Base-by-base conservation (phyloP, 306 rosid species). In the Acacia acuminata region DNA sequence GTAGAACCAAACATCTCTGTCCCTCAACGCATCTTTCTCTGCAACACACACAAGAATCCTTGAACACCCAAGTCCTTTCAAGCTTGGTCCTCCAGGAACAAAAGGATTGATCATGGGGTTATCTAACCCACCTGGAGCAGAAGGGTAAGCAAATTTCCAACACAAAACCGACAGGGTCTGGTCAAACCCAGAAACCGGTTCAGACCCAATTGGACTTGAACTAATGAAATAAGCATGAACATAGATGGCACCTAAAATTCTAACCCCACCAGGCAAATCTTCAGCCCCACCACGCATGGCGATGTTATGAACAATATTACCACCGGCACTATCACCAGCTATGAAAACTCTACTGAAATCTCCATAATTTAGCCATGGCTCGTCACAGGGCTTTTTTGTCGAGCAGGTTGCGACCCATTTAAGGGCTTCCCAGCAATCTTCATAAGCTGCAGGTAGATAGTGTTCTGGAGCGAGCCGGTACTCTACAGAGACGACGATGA, bases 271-370 rank as follows among this genome's bases (percentile, higher is more conserved):
- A 38, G 71, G 71, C 82, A 89, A 60, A 61, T 70, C 34, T 77
- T 89, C 88, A 27, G 17, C 58, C 16, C 88, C 88, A 15, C 71
- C 79, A 64, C 84, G 80, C 88, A 85, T 85, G 11, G 83, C 77
- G 7, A 84, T 78, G 66, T 87, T 81, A 36, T 89, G 90, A 4
- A 65, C 91, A 32, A 87, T 85, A 44, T 87, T 87, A 60, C 89
- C 89, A 40, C 91, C 89, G 5, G 93, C 87, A 58, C 90, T 87
- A 3, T 90, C 93, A n/a, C 93, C 91, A 2, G 85, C 90, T 2
- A 90, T 24, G 64, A 75, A 85, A 19, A 89, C 30, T 19, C 79
- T 64, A 3, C 50, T 48, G 9, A 60, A 72, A 40, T 85, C 82
- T 7, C 88, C 93, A 14, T 84, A 68, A 6, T 77, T 67, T 56